phyloP scores from a whole-genome alignment of 805 yeast species.

The Kurtzmaniella fragi region DNA sequence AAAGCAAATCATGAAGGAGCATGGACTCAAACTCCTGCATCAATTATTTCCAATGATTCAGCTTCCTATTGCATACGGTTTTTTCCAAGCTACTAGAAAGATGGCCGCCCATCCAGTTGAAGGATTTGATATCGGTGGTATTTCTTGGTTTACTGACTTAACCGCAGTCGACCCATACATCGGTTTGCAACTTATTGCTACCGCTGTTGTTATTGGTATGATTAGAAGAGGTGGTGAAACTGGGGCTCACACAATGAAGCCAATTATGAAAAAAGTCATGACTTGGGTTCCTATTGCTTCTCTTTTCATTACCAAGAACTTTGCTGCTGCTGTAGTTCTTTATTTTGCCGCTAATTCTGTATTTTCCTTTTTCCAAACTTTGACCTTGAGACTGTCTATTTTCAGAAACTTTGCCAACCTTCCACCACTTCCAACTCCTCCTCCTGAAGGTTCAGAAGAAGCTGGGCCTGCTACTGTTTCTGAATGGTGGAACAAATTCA shows the following conservation, averaged over 20 bases:
- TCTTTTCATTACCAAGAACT: slow-evolving; percentile 80
- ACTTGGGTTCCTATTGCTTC: slow-evolving; percentile 74
- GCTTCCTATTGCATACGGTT: slow-evolving; percentile 81
- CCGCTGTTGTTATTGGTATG: slow-evolving; percentile 67
- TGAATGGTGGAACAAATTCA: slow-evolving; percentile 34
- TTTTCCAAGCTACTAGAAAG: slow-evolving; percentile 78
- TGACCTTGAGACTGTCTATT: slow-evolving; percentile 51
- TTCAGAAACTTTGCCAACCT: slow-evolving; percentile 56
- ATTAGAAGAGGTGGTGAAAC: slow-evolving; percentile 89
- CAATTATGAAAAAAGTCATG: slow-evolving; percentile 59
- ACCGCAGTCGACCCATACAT: slow-evolving; percentile 85
- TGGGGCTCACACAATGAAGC: slow-evolving; percentile 65
- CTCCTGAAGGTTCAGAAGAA: slow-evolving; percentile 14
- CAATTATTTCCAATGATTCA: slow-evolving; percentile 74
- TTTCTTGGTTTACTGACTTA: slow-evolving; percentile 78
- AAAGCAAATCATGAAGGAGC: slow-evolving; percentile 54
- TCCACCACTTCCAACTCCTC: slow-evolving; percentile 45
- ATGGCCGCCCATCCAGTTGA: slow-evolving; percentile 83
- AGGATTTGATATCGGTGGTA: slow-evolving; percentile 74
- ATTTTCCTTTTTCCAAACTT: slow-evolving; percentile 68
- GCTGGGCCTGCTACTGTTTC: slow-evolving; percentile 16
- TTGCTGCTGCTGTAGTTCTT: slow-evolving; percentile 79
- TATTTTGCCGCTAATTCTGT: slow-evolving; percentile 82
- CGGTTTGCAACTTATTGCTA: slow-evolving; percentile 81
- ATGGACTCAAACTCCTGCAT: slow-evolving; percentile 72